Evolutionary conservation across 345 rosid species (phyloP).

Genomic region (Trapa bicornis): DNA sequence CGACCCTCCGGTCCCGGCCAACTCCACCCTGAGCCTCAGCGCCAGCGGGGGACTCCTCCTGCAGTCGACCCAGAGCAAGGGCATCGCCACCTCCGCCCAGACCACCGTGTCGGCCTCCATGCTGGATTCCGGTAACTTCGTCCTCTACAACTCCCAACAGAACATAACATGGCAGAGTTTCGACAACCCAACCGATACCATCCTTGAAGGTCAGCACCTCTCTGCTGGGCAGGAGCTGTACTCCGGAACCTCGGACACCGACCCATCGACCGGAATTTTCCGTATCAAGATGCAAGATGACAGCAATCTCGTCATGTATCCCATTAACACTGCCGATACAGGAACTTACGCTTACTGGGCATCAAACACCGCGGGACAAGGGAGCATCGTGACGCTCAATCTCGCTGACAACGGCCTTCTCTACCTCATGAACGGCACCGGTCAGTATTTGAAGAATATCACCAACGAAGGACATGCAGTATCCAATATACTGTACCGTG

Average conservation of each 20-base stretch:
- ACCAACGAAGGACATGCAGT: background rate
- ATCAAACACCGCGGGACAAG: background rate
- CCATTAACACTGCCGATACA: background rate
- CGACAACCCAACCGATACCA: conserved; percentile 13
- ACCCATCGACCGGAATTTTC: conserved; percentile 13
- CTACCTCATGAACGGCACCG: conserved; percentile 5
- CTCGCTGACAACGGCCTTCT: conserved; percentile 5
- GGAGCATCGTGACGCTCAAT: conserved; percentile 6
- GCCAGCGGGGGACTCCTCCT: conserved; percentile 11
- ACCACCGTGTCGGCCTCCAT: conserved; percentile 18
- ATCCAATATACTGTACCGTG: background rate
- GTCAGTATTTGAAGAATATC: background rate
- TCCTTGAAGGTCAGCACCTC: conserved; percentile 18
- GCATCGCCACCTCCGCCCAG: background rate
- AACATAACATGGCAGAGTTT: conserved; percentile 20
- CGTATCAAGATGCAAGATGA: conserved; percentile 15
- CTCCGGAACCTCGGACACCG: conserved; percentile 10
- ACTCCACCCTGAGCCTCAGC: conserved; percentile 8
- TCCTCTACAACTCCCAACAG: conserved; percentile 15
- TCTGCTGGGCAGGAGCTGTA: background rate
- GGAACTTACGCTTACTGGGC: conserved; percentile 1
- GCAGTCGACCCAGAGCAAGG: background rate
- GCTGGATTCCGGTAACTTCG: conserved; percentile 24
- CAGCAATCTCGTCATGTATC: conserved; percentile 25
- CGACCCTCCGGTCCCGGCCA: conserved; percentile 5